Base-by-base conservation (phyloP, 805 yeast genomes). In the Cyberlindnera xylosilytica region DNA sequence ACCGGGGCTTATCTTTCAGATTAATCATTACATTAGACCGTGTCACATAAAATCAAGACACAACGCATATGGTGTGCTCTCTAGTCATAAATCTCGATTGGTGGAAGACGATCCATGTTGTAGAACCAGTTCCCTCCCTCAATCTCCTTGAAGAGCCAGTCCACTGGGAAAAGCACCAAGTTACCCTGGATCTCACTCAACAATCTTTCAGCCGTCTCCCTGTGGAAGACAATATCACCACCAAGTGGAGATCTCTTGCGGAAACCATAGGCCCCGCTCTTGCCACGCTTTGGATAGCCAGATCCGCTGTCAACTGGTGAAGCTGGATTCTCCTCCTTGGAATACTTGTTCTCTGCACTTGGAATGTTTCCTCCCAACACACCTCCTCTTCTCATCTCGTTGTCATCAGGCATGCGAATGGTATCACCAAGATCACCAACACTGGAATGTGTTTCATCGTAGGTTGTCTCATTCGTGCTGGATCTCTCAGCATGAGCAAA, bases 71-170 rank as follows among this genome's bases (percentile, higher is more conserved):
- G n/a, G n/a, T n/a, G n/a, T n/a, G n/a, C n/a, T n/a, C n/a, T n/a
- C 44, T 46, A 88, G 56, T 89, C 91, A 61, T 86, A 93, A 40
- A 93, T 91, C 59, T 93, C 98, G 42, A 93, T 79, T 1, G 99
- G 99, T 5, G 98, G 97, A 20, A 93, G 69, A 56, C 96, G 79
- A 59, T 93, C 99, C 38, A 95, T 82, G 54, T 83, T 87, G 69
- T 87, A 90, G 61, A 89, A 90, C 98, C 98, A 91, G 58, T 95
- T 93, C 10, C 87, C 91, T 6, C 87, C 78, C 44, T 90, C 96
- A 23, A 89, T 77, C 63, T 93, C 99, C 45, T 81, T 76, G 53
- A 76, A 69, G 33, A 93, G 72, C 99, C 99, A 93, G 47, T 88
- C 88, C 1, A 86, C 73, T 0, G 99, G 98, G 69, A 90, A 91